Evolutionary conservation across 768 basidiomycete genomes (phyloP), one percentile per base, ranked within the genome.

Genomic region (Boletales sp.): DNA sequence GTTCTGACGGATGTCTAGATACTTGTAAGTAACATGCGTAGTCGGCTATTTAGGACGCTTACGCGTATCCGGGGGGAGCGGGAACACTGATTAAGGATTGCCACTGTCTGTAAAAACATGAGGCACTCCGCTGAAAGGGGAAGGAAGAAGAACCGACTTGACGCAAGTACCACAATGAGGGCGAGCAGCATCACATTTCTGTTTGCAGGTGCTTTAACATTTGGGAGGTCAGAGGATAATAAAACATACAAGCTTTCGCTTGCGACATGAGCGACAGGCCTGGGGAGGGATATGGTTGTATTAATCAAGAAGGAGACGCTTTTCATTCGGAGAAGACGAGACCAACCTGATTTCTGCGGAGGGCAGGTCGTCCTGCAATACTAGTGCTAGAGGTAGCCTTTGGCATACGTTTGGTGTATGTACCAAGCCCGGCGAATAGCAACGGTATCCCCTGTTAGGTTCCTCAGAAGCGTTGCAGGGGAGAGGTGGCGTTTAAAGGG

Each of bases 121-220:
- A 60, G 50, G 46, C 8, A 8, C 34, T 46, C 25, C 17, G 4
- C 25, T 44, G 19, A 30, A 31, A 50, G 47, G 36, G 38, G 44
- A 44, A 47, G 36, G 41, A 44, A 46, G 41, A 44, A 46, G 30
- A n/a, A 76, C 83, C 61, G 58, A 89, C 88, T 86, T 90, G 52
- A 89, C 79, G 60, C 90, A 92, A 46, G 90, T 90, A 37, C 82
- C 78, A 63, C 90, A 93, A 65, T 91, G 87, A 12, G 90, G 90
- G 55, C 90, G 84, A 37, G 84, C 79, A 37, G 90, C 90, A 68
- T 93, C 90, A 57, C 90, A 93, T 86, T 90, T 91, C 89, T 92
- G 25, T 32, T 54, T 21, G 50, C 19, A 53, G 34, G 50, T 42
- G 13, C 45, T 49, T 53, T 46, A 54, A 34, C 18, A 44, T 33